Percentiles rank a stretch among this genome's conserved stretches.
Evolutionary conservation across 1,139 yeast species (phyloP).

Genomic region (Hansenula sp.): DNA sequence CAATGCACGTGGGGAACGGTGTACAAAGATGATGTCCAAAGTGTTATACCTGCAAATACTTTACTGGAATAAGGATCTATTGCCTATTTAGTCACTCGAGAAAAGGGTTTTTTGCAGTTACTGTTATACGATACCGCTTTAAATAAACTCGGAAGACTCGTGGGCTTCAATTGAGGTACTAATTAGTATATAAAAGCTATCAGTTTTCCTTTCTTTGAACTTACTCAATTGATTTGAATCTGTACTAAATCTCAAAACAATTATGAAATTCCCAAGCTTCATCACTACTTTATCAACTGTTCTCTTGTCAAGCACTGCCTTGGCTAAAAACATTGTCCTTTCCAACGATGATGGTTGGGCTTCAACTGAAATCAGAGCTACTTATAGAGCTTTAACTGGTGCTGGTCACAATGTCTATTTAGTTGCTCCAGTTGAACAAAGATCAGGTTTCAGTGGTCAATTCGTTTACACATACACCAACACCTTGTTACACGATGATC

Average conservation of each 20-base stretch:
- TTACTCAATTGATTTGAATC: neutral
- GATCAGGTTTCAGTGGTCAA: slow-evolving; percentile 57
- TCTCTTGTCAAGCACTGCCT: slow-evolving; percentile 4
- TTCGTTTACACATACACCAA: slow-evolving; percentile 41
- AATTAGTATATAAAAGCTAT: neutral
- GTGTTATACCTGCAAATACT: no score
- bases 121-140: no score
- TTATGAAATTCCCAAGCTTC: slow-evolving; percentile 8
- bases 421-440: slow-evolving; percentile 56
- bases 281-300: slow-evolving; percentile 6
- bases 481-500: slow-evolving; percentile 30
- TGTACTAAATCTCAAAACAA: neutral
- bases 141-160: no score
- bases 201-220: neutral
- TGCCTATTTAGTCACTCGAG: no score
- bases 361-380: slow-evolving; percentile 55
- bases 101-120: no score
- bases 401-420: slow-evolving; percentile 53
- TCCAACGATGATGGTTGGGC: slow-evolving; percentile 62
- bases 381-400: slow-evolving; percentile 46
- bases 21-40: no score
- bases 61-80: no score
- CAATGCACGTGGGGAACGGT: no score
- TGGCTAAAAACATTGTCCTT: slow-evolving; percentile 42
- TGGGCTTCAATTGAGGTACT: no score